These are phyloP conservation scores for Penicillium hesseltinei DNA, from an alignment of 2,329 filamentous ascomycete species.

Conservation along the genomic window DNA sequence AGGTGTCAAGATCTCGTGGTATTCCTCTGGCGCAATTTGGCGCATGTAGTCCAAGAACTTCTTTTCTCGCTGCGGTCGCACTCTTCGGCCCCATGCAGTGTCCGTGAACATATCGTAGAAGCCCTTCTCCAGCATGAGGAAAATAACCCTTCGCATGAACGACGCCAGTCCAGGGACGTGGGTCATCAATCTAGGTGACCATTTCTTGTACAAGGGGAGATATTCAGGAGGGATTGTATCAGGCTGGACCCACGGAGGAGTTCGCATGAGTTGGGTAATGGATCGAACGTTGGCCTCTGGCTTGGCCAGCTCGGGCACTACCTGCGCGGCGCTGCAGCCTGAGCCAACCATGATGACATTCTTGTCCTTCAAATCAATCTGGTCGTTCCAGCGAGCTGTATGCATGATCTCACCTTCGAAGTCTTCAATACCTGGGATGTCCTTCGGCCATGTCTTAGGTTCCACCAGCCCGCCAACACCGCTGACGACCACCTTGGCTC, in stretches of 20 bases:
- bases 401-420: conserved; percentile 59
- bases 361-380: conserved; percentile 53
- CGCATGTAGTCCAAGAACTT: conserved; percentile 50
- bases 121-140: conserved; percentile 32
- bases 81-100: conserved; percentile 34
- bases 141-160: conserved; percentile 46
- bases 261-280: conserved; percentile 60
- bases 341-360: conserved; percentile 59
- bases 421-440: conserved; percentile 52
- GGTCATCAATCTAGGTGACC: conserved; percentile 47
- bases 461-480: conserved; percentile 58
- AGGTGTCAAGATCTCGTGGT: conserved; percentile 61
- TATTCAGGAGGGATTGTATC: conserved; percentile 37
- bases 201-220: conserved; percentile 48
- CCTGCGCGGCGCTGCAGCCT: conserved; percentile 58
- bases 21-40: conserved; percentile 55
- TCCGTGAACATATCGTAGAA: conserved; percentile 21
- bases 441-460: conserved; percentile 51
- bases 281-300: conserved; percentile 52
- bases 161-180: conserved; percentile 53
- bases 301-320: conserved; percentile 53
- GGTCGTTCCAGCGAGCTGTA: conserved; percentile 57
- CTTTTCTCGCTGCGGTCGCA: conserved; percentile 43
- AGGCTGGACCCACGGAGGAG: conserved; percentile 57
- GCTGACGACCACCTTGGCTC: conserved; percentile 55